These are phyloP conservation scores for Claviceps maximensis DNA, from an alignment of 2,329 filamentous ascomycete genomes.

Conservation along the genomic window DNA sequence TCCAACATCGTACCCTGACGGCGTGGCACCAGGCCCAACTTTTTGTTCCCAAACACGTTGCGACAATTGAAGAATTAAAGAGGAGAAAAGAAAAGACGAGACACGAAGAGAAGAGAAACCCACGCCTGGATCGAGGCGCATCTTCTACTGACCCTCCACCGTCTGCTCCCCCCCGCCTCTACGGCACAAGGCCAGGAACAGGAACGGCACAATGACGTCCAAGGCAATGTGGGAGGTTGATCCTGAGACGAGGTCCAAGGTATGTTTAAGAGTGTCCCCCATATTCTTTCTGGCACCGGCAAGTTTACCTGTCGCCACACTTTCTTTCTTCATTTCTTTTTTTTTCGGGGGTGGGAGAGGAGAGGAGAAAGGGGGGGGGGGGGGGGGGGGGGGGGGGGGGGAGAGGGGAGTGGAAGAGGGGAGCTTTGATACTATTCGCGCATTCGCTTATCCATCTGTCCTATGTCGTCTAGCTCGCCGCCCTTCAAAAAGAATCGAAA, in stretches of 20 bases:
- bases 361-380: too few species aligned
- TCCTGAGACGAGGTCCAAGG: constrained; percentile 91
- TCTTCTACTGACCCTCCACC: not conserved
- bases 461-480: constrained; percentile 52
- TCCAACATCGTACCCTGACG: not conserved
- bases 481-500: constrained; percentile 78
- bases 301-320: constrained; percentile 6
- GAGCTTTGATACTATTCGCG: not conserved
- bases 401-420: too few species aligned
- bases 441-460: not conserved
- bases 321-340: not conserved
- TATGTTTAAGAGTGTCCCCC: constrained; percentile 25
- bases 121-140: not conserved
- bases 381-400: too few species aligned
- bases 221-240: constrained; percentile 98
- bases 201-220: constrained; percentile 36
- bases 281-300: not conserved
- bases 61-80: not conserved
- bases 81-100: not conserved
- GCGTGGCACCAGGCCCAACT: not conserved
- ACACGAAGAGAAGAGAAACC: not conserved
- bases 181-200: not conserved
- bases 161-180: not conserved
- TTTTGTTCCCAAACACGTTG: not conserved
- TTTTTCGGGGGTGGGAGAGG: too few species aligned